Percentiles rank a stretch among this genome's conserved stretches.
Conservation (phyloP, 768 basidiomycete species). For the Boletellus ananiceps region DNA sequence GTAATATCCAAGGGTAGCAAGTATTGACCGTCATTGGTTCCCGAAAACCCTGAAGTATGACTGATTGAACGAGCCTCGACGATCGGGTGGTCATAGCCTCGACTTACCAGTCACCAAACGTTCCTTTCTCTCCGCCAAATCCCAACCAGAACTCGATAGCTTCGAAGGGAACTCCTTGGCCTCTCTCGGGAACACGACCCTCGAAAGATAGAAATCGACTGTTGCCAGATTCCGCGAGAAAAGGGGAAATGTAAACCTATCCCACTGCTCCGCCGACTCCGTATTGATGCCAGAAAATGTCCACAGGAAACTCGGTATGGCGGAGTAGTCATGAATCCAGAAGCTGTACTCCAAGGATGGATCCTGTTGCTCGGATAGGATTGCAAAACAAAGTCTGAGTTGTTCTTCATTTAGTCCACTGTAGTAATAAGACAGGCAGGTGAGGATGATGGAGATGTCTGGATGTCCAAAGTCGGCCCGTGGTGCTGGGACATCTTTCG, state of each 20-base stretch:
- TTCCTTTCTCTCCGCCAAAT: background rate
- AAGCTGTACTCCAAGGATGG: background rate
- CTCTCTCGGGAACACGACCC: background rate
- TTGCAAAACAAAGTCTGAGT: constrained; percentile 14
- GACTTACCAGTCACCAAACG: background rate
- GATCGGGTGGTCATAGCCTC: background rate
- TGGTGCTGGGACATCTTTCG: constrained; percentile 24
- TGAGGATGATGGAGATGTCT: constrained; percentile 18
- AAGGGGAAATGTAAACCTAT: background rate
- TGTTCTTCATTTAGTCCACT: constrained; percentile 16
- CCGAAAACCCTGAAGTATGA: background rate
- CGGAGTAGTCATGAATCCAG: background rate
- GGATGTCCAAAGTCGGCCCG: constrained; percentile 26
- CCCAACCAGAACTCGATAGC: background rate
- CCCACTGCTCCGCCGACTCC: background rate
- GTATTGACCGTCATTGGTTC: background rate
- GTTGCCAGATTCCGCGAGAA: background rate
- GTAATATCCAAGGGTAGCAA: background rate
- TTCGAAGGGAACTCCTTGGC: background rate
- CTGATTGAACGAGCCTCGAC: background rate
- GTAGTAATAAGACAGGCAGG: constrained; percentile 22
- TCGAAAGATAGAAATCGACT: background rate
- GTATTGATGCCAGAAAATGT: background rate
- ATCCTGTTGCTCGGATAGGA: background rate
- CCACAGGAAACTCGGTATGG: background rate